Base-by-base conservation (phyloP, 1,284 basidiomycete genomes). In the Cerrena zonata region DNA sequence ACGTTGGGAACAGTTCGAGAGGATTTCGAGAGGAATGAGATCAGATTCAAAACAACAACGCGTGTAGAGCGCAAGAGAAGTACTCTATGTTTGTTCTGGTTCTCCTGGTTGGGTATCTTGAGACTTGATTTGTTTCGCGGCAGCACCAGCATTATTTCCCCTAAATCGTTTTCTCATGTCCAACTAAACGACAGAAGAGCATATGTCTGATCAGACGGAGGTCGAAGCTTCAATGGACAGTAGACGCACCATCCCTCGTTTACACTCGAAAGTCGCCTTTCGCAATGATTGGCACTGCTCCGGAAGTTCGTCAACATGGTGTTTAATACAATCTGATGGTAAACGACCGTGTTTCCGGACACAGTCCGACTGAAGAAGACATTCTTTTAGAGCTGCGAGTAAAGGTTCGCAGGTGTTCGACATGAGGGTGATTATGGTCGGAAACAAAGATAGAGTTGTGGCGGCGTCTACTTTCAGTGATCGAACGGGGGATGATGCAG, bases 111-210 rank as follows among this genome's bases (percentile, higher is more conserved):
- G 22, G 41, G 41, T 13, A 5, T n/a, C 13, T 42, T 42, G 41
- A 3, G 41, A 22, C 25, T 52, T 53, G 39, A 56, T 24, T 41
- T 50, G 22, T 39, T 54, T 51, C 0, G 54, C 54, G 12, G 55
- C 45, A 10, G 57, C 55, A 70, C 41, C 82, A 39, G 79, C 73
- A 51, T 77, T 81, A 56, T 89, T 90, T 19, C 89, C 89, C 60
- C 89, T 70, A 58, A 91, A 89, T 12, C 88, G 73, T 66, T 88
- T 90, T 54, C 89, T 76, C 88, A 91, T 91, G 61, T 90, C 87
- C 55, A 90, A 68, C 87, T 91, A 49, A 12, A 21, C 15, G 18
- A 30, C 19, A 15, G 27, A n/a, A 27, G 21, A 42, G 15, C 42
- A 24, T 23, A 27, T 27, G 7, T 27, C 34, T 18, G 37, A n/a